Conservation (phyloP, 2,329 filamentous ascomycete species). For the Blumeriella jaapii region DNA sequence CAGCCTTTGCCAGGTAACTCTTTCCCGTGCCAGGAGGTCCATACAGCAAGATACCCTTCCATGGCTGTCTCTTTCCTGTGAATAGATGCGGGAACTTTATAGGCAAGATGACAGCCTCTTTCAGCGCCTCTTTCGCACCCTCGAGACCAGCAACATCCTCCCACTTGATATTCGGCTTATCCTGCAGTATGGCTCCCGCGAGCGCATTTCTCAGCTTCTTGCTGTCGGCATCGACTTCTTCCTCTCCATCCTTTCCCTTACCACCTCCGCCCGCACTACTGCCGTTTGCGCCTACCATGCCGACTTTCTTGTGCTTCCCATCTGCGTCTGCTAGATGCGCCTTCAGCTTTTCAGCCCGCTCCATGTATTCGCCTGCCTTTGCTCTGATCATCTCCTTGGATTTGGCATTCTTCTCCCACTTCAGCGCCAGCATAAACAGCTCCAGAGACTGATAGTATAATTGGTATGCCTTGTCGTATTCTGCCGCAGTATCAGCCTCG, state of each 20-base stretch:
- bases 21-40: conserved; percentile 96
- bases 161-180: conserved; percentile 95
- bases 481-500: conserved; percentile 85
- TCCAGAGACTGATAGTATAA: conserved; percentile 92
- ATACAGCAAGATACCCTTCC: conserved; percentile 96
- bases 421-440: conserved; percentile 95
- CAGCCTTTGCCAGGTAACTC: conserved; percentile 92
- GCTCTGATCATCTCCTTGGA: conserved; percentile 95
- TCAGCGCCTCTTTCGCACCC: conserved; percentile 87
- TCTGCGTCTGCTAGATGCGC: conserved; percentile 71
- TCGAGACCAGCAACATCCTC: conserved; percentile 96
- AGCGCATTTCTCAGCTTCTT: conserved; percentile 92
- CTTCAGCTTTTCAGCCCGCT: conserved; percentile 96
- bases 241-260: conserved; percentile 50
- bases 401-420: conserved; percentile 98
- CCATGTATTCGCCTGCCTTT: conserved; percentile 96
- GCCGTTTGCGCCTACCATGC: conserved; percentile 62
- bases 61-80: conserved; percentile 89
- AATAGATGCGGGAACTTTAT: conserved; percentile 98
- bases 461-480: conserved; percentile 96
- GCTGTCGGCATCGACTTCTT: conserved; percentile 71
- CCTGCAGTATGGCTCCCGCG: conserved; percentile 82
- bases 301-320: conserved; percentile 56
- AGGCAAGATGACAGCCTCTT: conserved; percentile 93
- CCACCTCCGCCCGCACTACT: conserved; percentile 50